Base-by-base conservation (phyloP, 495 filamentous ascomycete genomes). In the Pseudomonodictys pantanalensis region DNA sequence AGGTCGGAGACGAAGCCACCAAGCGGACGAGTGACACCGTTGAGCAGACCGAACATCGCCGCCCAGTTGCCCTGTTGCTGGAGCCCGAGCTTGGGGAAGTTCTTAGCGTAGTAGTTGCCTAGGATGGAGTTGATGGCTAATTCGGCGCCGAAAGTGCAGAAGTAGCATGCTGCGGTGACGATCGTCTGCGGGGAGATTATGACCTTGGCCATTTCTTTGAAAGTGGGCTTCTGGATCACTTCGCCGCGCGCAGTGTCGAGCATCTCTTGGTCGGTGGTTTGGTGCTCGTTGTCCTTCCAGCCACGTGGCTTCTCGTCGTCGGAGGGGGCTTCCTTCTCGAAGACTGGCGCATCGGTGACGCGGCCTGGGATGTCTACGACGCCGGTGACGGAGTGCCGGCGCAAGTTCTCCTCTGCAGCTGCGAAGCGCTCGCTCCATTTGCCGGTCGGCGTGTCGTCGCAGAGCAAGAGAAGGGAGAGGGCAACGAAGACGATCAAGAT, bases 11-110 rank as follows among this genome's bases (percentile, higher is more conserved):
- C 58, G 15, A 89, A 78, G 1, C 91, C 91, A 42, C 91, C 91
- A 0, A 83, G 64, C 0, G 91, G 91, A 1, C 91, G 81, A 53
- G 81, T 88, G 52, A 87, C 71, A 29, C 92, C 75, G 72, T 96
- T 95, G 25, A 96, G 75, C 47, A 96, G 85, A 9, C 91, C 91
- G 69, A 95, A 96, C 85, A 95, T 92, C 52, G 91, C 89, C 0
- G 90, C 88, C 85, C 87, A 95, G 63, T 82, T 79, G 2, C 88
- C 83, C 5, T 86, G 82, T 23, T 78, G 72, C 6, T 89, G 92
- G 70, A 92, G 89, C 3, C 81, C 81, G 45, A 95, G 84, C 10
- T 70, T 45, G 0, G 86, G 83, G 77, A 95, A 95, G 70, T 91
- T 88, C 52, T 84, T 77, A 38, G 79, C 66, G 73, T 95, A 96